Evolutionary conservation across 371 early-diverging fungal genomes (phyloP), one percentile per base, ranked within the genome.

Genomic region (Lichtheimia corymbifera): DNA sequence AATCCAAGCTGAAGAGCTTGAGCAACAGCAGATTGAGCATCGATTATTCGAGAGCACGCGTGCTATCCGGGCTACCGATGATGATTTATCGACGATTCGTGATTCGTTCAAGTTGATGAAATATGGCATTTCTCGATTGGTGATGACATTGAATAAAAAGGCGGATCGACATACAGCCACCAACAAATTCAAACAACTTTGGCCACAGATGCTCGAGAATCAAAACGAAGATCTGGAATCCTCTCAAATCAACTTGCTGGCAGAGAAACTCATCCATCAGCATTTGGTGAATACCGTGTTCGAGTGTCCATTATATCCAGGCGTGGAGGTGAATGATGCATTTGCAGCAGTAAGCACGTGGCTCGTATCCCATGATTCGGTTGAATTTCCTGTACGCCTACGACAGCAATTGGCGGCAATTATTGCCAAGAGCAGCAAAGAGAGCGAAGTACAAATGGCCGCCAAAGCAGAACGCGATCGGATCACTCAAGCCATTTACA

Each of bases 161-260:
- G 61, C 62, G 58, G 72, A 53, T 70, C 70, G 72, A 65, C 69
- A 56, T 64, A 70, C 72, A 66, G 77, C 40, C 56, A 68, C 64
- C 2, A 52, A 49, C 25, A 68, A 65, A 30, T 50, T 59, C 15
- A 41, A 43, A 14, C 60, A 64, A 22, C 55, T 45, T 12, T 73
- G 73, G 73, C 65, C 73, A 22, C 51, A 66, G 4, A 51, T 45
- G 51, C 20, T 24, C 11, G 64, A 56, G 40, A 35, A 53, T 5
- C 63, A 59, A 15, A 47, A 57, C 13, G 55, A 49, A n/a, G 24
- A 57, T 7, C 4, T 55, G 5, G 69, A 68, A 18, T n/a, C 50
- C 22, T 58, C 58, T 20, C 43, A 58, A 53, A 62, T 73, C 43
- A 47, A 65, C 2, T 41, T 73, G 18, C 53, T 69, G 50, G 50